Base-by-base conservation (phyloP, 2,329 filamentous ascomycete species). In the Diaporthe sp. region DNA sequence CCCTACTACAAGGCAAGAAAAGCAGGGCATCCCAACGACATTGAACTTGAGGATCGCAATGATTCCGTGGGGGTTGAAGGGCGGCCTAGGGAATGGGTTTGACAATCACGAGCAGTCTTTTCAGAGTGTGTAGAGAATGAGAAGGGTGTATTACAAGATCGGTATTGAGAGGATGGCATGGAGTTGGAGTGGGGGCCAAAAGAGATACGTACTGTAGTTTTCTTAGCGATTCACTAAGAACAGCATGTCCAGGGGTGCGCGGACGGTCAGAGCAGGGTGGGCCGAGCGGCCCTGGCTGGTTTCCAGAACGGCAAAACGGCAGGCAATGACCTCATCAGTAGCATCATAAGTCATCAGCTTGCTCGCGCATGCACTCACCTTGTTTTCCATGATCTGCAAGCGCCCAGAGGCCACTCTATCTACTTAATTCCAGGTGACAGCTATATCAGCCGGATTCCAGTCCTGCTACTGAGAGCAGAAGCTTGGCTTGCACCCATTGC, bases 251-350 rank as follows among this genome's bases (percentile, higher is more conserved):
- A 31, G 31, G 31, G 34, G 34, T 37, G 34, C 34, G 34, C 34
- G 34, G 34, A 37, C 34, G 34, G 34, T 37, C 34, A 37, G 34
- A 37, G 34, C 34, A 10, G 34, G 34, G 8, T 37, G 34, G 34
- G 34, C 34, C 34, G 34, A 10, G 31, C 31, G 34, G 34, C 34
- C 34, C 34, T 10, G 34, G 34, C 34, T 37, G 34, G 34, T 39
- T 39, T 39, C 37, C 37, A 39, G 37, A 37, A 46, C 31, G 31
- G 31, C 31, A 31, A 31, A 31, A 31, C 44, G 53, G 51, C 22
- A 28, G 55, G 46, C 72, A 15, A 75, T 75, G 73, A 75, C 70
- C 73, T 75, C 73, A 75, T 75, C 58, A 44, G 57, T 22, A 31
- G 71, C 49, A 73, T 57, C 60, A 65, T 51, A 44, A 71, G 46